Evolutionary conservation across 1,284 basidiomycete genomes (phyloP), one percentile per base, ranked within the genome.

Genomic region (Fomitopsis schrenkii): DNA sequence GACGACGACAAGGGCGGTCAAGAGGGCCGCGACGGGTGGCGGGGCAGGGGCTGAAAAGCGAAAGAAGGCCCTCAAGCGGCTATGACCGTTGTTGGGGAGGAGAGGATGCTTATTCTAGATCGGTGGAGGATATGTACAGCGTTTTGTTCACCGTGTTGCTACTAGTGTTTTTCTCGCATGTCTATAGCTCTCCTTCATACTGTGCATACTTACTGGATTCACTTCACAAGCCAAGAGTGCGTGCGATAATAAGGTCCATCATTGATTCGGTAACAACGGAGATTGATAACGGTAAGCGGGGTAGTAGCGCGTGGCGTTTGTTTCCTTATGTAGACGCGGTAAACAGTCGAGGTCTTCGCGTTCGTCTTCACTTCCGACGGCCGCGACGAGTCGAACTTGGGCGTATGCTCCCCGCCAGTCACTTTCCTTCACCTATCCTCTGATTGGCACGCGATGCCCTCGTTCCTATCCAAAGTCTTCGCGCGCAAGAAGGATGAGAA

Each of bases 51-150:
- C 82, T 12, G 90, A 91, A 75, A 93, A 92, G 77, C 81, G 90
- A 72, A 93, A 93, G 81, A 93, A 92, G 79, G 91, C 90, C 12
- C 74, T 93, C 68, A 93, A 90, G 75, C 80, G 91, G 65, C 75
- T 93, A 73, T 93, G 69, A 76, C 41, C 10, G 3, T 8, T 2
- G 19, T 6, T 33, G 33, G 15, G 83, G 62, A n/a, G 45, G 40
- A 38, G 44, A 45, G 30, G 36, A 9, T 59, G 58, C 58, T 59
- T 59, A 35, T 53, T 59, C 58, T 59, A 58, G 9, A 35, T 50
- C 17, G 42, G 9, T 2, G 55, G 30, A 44, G 55, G 41, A 58
- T 54, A n/a, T 53, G 17, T 38, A 36, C 33, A 30, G 17, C 35
- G 33, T 38, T n/a, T 30, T 53, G 36, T 40, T 54, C 28, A 12